phyloP scores from a whole-genome alignment of 164 flowering plant genomes.

The Annona cherimola region DNA sequence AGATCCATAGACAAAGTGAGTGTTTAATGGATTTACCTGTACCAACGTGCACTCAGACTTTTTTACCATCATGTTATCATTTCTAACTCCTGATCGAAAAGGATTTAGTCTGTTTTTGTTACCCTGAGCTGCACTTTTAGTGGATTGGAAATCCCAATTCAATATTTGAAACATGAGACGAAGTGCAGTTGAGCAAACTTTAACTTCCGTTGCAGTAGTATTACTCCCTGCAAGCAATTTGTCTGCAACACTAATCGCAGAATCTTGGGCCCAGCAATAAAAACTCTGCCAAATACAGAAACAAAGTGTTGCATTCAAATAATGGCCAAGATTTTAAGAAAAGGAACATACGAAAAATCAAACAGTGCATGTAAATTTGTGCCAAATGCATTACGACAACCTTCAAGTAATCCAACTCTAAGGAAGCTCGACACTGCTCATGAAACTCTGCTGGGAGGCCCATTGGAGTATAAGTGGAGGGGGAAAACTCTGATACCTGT shows the following conservation, averaged over 20 bases:
- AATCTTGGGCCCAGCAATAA: constrained; percentile 87
- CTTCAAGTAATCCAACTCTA: constrained; percentile 77
- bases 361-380: background rate
- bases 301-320: background rate
- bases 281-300: constrained; percentile 42
- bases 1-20: background rate
- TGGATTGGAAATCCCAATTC: constrained; percentile 75
- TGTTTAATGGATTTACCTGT: constrained; percentile 45
- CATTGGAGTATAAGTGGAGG: constrained; percentile 86
- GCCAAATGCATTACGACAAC: constrained; percentile 26
- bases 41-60: constrained; percentile 64
- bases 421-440: constrained; percentile 65
- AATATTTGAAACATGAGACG: constrained; percentile 88
- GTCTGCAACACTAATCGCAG: constrained; percentile 63
- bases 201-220: constrained; percentile 58
- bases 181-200: constrained; percentile 72
- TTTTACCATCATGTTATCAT: constrained; percentile 30
- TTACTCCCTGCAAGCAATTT: constrained; percentile 44
- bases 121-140: constrained; percentile 24
- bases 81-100: constrained; percentile 38
- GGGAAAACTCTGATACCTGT: constrained; percentile 95
- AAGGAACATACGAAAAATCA: background rate
- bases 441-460: constrained; percentile 96
- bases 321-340: background rate
- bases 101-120: constrained; percentile 32